Base-by-base conservation (phyloP, 495 filamentous ascomycete genomes). In the Neurospora sp. region DNA sequence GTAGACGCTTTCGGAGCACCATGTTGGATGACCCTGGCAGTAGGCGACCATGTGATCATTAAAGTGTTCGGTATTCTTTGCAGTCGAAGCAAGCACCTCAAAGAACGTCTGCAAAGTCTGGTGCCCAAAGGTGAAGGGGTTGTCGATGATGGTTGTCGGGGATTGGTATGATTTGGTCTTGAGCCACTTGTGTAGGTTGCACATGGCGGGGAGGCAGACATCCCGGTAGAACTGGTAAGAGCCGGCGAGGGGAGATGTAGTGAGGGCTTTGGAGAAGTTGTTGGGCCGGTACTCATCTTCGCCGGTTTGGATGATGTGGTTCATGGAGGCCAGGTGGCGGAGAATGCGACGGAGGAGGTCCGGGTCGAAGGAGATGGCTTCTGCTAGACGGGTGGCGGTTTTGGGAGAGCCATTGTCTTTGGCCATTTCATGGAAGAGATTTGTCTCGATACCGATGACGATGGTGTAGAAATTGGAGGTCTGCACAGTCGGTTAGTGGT, bases 1-100 rank as follows among this genome's bases (percentile, higher is more conserved):
- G 73, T 85, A 88, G 76, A 86, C 85, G 9, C 81, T 82, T 18
- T 18, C 12, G 0, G 73, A 85, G 75, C 87, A 83, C 87, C 86
- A 89, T 37, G 80, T 83, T 10, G 86, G 81, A 4, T 84, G 81
- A 0, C 86, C 87, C 2, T 83, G 80, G 44, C 79, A 78, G 76
- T 86, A 88, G 20, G 78, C 87, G 7, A 79, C 78, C 86, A 88
- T 88, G 75, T 85, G 83, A 70, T 83, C 78, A 75, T 83, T 87
- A 80, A 89, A 88, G 18, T 82, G 76, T 20, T 74, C 70, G 18
- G 72, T 74, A 37, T 75, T 74, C 38, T 72, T 74, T 1, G 77
- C 78, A 27, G 73, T 70, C 42, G 77, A 71, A 18, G 76, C 73
- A 9, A 82, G 38, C 72, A 74, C 75, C 42, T 78, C 76, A 70